Evolutionary conservation across 2,329 filamentous ascomycete species (phyloP).

Genomic region (Podosphaera aphanis): DNA sequence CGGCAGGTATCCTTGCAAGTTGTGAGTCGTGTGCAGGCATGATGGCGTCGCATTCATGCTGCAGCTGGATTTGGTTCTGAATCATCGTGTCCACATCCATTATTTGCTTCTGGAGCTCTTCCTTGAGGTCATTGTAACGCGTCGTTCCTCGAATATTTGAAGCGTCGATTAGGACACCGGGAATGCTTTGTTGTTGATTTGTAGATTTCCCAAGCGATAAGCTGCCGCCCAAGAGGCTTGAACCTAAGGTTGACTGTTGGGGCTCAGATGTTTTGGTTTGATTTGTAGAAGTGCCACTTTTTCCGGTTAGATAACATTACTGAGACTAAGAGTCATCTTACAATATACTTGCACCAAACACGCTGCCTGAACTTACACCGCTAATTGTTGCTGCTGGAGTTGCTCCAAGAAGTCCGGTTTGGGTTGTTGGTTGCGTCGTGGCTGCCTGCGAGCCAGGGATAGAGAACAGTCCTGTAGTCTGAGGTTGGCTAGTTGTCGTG

Average conservation of each 20-base stretch:
- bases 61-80: slow-evolving; percentile 53
- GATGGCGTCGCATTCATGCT: slow-evolving; percentile 52
- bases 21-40: slow-evolving; percentile 37
- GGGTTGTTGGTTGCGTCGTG: slow-evolving; percentile 4
- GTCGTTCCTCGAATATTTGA: slow-evolving; percentile 65
- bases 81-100: slow-evolving; percentile 60
- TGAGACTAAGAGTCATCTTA: slow-evolving; percentile 7
- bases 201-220: slow-evolving; percentile 24
- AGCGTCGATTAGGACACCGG: slow-evolving; percentile 57
- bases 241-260: slow-evolving; percentile 8
- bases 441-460: neutral
- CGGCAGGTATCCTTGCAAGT: slow-evolving; percentile 38
- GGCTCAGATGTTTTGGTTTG: slow-evolving; percentile 12
- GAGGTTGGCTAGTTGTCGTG: neutral
- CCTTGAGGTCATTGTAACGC: slow-evolving; percentile 72
- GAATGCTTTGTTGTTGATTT: slow-evolving; percentile 28
- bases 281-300: slow-evolving; percentile 9
- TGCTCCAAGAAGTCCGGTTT: neutral
- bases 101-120: slow-evolving; percentile 58
- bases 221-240: slow-evolving; percentile 14
- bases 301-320: slow-evolving; percentile 3
- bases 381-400: slow-evolving; percentile 5
- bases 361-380: slow-evolving; percentile 6
- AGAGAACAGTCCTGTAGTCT: slow-evolving; percentile 9
- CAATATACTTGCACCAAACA: slow-evolving; percentile 11